A percentile compares a stretch with the other conserved stretches of the same genome.
These are phyloP conservation scores for Picea mariana DNA, from an alignment of 83 land plant species.

Conservation along the genomic window DNA sequence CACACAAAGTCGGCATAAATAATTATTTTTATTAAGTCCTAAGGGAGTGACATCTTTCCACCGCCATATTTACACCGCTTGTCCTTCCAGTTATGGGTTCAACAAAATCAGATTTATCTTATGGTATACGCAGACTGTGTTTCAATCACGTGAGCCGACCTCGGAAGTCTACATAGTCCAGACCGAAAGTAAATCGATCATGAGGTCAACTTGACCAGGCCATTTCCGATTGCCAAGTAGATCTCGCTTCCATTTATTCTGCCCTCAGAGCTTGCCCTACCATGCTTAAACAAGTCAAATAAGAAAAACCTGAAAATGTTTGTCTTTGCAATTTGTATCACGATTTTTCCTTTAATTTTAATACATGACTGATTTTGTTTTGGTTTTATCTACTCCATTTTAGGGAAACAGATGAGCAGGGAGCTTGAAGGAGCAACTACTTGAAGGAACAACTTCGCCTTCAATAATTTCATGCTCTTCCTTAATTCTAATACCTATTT, in stretches of 20 bases:
- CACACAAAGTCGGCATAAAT: too few species aligned
- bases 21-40: too few species aligned
- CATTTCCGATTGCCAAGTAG: constrained; percentile 74
- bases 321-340: background rate
- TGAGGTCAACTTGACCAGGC: constrained; percentile 64
- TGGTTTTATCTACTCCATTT: background rate
- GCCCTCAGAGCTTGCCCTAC: constrained; percentile 73
- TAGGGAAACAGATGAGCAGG: constrained; percentile 42
- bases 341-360: background rate
- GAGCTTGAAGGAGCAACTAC: too few species aligned
- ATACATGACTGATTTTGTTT: background rate
- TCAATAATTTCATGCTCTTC: constrained; percentile 38
- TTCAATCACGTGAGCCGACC: too few species aligned
- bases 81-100: too few species aligned
- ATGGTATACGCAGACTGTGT: too few species aligned
- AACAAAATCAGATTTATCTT: too few species aligned
- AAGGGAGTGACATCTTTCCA: too few species aligned
- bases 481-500: constrained; percentile 35
- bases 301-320: background rate
- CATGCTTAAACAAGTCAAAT: constrained; percentile 58
- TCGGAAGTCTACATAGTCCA: constrained; percentile 77
- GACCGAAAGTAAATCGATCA: constrained; percentile 66
- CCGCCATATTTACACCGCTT: too few species aligned
- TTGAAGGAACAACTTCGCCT: constrained; percentile 72
- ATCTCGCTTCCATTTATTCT: constrained; percentile 69